phyloP scores from a whole-genome alignment of 257 asterid genomes.

The Primulina eburnea region DNA sequence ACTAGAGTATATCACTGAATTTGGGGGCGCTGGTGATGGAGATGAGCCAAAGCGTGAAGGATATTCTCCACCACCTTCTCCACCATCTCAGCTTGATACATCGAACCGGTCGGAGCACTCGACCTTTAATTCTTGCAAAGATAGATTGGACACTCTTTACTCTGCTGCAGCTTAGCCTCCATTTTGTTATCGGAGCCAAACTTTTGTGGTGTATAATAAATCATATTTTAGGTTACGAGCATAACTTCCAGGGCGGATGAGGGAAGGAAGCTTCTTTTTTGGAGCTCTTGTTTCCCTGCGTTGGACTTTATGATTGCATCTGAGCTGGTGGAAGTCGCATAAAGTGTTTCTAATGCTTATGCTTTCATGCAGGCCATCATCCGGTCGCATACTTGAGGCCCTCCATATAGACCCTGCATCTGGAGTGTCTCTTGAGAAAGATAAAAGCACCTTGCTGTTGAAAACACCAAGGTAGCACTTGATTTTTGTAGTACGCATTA shows the following conservation, averaged over 20 bases:
- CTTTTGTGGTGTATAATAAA: conserved; percentile 49
- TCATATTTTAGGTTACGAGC: conserved; percentile 47
- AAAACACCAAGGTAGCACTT: conserved; percentile 58
- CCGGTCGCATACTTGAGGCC: conserved; percentile 97
- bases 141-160: conserved; percentile 81
- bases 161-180: conserved; percentile 83
- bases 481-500: neutral
- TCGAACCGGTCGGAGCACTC: conserved; percentile 99
- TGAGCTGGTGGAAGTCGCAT: conserved; percentile 29
- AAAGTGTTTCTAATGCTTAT: conserved; percentile 47
- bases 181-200: conserved; percentile 59
- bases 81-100: conserved; percentile 68
- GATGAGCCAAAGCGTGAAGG: conserved; percentile 77
- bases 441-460: conserved; percentile 53
- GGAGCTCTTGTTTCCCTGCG: conserved; percentile 46
- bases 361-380: conserved; percentile 76
- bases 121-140: conserved; percentile 90
- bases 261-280: conserved; percentile 45
- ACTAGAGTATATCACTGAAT: conserved; percentile 95
- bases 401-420: conserved; percentile 98
- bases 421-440: conserved; percentile 82
- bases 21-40: conserved; percentile 71
- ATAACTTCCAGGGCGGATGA: conserved; percentile 42
- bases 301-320: conserved; percentile 47
- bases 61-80: conserved; percentile 92